Percentiles rank a stretch among this genome's conserved stretches.
These are phyloP conservation scores for Melastoma malabathricum DNA, from an alignment of 345 rosid genomes.

Conservation along the genomic window DNA sequence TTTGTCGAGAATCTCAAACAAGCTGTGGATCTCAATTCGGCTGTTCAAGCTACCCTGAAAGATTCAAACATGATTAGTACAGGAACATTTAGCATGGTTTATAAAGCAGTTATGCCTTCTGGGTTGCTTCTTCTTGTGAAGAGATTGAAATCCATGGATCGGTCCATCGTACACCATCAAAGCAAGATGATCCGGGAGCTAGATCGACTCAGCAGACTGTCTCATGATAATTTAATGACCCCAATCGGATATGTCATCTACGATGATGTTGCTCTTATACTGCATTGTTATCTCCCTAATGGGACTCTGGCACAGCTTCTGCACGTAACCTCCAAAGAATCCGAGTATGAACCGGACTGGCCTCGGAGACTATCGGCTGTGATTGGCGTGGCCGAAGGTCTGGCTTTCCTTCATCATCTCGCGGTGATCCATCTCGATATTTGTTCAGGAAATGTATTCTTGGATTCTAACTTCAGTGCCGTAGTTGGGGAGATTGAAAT, in stretches of 20 bases:
- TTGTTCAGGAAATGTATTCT: conserved; percentile 65
- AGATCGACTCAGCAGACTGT: conserved; percentile 87
- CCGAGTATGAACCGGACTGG: conserved; percentile 77
- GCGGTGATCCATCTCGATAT: conserved; percentile 88
- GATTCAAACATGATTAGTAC: conserved; percentile 68
- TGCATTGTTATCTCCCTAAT: conserved; percentile 68
- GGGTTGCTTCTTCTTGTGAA: conserved; percentile 70
- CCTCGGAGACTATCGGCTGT: conserved; percentile 75
- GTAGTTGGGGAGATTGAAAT: conserved; percentile 85
- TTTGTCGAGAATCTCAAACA: conserved; percentile 81
- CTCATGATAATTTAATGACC: conserved; percentile 67
- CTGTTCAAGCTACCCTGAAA: conserved; percentile 64
- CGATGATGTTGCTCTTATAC: conserved; percentile 84
- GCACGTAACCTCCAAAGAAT: conserved; percentile 52
- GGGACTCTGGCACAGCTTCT: conserved; percentile 76
- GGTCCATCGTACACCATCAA: conserved; percentile 73
- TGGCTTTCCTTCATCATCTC: conserved; percentile 82
- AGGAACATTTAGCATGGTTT: conserved; percentile 85
- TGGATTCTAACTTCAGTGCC: conserved; percentile 64
- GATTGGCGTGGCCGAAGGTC: conserved; percentile 80
- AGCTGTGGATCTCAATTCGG: conserved; percentile 82
- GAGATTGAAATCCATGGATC: conserved; percentile 79
- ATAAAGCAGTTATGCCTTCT: conserved; percentile 90
- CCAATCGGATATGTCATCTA: conserved; percentile 86
- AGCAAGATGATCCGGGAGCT: conserved; percentile 94